These are phyloP conservation scores for Casuarina cunninghamiana DNA, from an alignment of 306 rosid genomes.

Conservation along the genomic window DNA sequence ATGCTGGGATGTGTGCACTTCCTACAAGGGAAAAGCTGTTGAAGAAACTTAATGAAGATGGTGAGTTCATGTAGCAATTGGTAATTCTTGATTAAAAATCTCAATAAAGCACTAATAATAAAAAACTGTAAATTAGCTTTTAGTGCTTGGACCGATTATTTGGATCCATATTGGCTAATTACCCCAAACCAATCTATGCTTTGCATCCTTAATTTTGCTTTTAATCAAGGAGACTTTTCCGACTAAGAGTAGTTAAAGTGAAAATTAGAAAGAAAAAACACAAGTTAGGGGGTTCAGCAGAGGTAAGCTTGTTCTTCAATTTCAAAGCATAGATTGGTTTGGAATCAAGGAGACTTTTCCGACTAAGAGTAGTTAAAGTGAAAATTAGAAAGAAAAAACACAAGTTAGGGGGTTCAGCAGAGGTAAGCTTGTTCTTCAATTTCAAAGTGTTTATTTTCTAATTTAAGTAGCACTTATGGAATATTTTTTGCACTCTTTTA, in stretches of 20 bases:
- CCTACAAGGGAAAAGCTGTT: slow-evolving; percentile 71
- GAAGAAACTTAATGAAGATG: slow-evolving; percentile 81
- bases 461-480: neutral
- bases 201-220: neutral
- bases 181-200: neutral
- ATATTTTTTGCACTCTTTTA: slow-evolving; percentile 4
- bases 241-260: neutral
- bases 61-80: slow-evolving; percentile 45
- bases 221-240: neutral
- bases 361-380: neutral
- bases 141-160: too few relatives aligned
- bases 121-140: neutral
- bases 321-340: too few relatives aligned
- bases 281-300: neutral
- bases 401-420: neutral
- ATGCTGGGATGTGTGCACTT: slow-evolving; percentile 87
- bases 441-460: slow-evolving; percentile 3
- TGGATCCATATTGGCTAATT: neutral
- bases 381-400: too few relatives aligned
- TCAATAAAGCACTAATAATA: neutral
- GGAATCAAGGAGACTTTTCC: neutral
- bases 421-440: slow-evolving; percentile 7
- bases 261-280: too few relatives aligned
- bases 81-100: slow-evolving; percentile 13
- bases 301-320: neutral